phyloP scores from a whole-genome alignment of 2,329 filamentous ascomycete genomes.

The Monilinia fructicola region DNA sequence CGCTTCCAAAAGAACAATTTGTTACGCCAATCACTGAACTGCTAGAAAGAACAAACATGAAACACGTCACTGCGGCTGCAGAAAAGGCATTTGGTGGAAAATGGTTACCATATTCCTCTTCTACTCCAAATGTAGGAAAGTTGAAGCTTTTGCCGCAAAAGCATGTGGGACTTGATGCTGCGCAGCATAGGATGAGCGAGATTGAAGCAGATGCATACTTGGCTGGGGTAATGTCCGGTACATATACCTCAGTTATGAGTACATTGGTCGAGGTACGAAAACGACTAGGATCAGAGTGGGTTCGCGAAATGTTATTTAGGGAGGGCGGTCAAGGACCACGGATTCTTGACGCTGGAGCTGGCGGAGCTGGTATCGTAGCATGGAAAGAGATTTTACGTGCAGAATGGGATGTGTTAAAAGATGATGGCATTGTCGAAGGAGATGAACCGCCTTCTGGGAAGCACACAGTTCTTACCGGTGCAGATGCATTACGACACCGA shows the following conservation, averaged over 20 bases:
- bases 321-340: slow-evolving; percentile 56
- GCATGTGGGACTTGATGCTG: slow-evolving; percentile 62
- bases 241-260: slow-evolving; percentile 67
- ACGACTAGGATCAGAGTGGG: slow-evolving; percentile 69
- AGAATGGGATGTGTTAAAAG: slow-evolving; percentile 73
- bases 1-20: slow-evolving; percentile 69
- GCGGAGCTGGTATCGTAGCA: slow-evolving; percentile 70
- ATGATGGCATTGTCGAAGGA: slow-evolving; percentile 47
- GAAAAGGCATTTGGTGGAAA: slow-evolving; percentile 73
- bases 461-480: slow-evolving; percentile 77
- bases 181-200: slow-evolving; percentile 65
- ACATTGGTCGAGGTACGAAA: slow-evolving; percentile 72
- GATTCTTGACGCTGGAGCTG: slow-evolving; percentile 72
- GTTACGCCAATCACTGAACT: slow-evolving; percentile 68
- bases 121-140: slow-evolving; percentile 56
- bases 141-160: slow-evolving; percentile 60
- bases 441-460: slow-evolving; percentile 63
- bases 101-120: slow-evolving; percentile 73
- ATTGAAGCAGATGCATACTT: slow-evolving; percentile 76
- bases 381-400: slow-evolving; percentile 77
- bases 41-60: slow-evolving; percentile 65
- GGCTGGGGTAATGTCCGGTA: slow-evolving; percentile 66
- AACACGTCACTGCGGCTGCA: slow-evolving; percentile 72
- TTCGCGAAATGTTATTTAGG: slow-evolving; percentile 61
- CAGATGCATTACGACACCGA: slow-evolving; percentile 71